Evolutionary conservation across 2,329 filamentous ascomycete genomes (phyloP), one percentile per base, ranked within the genome.

Genomic region (Colletotrichum sp.): DNA sequence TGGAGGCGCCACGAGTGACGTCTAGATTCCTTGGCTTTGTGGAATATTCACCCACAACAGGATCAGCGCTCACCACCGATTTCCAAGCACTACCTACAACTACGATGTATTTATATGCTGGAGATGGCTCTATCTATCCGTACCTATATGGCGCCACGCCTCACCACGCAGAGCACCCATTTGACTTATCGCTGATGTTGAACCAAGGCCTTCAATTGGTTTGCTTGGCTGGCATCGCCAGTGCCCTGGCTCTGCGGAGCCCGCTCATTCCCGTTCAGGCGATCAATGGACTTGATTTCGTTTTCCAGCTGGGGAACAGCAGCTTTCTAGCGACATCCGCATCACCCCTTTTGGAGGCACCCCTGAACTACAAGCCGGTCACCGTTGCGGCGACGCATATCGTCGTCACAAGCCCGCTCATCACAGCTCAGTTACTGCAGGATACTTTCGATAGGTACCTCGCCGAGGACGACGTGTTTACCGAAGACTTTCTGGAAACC

Each of bases 61-160:
- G 9, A 49, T 22, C n/a, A 49, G n/a, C n/a, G n/a, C 6, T 49
- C 44, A 49, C 19, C 19, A 22, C 0, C 9, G 0, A 22, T n/a
- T 13, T 22, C 19, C 44, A 49, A 49, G 11, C 6, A 49, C 11
- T 49, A n/a, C 44, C 44, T 1, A 6, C 44, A 22, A 22, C 5
- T 1, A 22, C 44, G 44, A 49, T 49, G 44, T 22, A 49, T 49
- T 22, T 49, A 49, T 49, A 49, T 2, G 3, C n/a, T 22, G 44
- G 19, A 49, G 44, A 49, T 8, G 44, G n/a, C n/a, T 49, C 19
- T 22, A 0, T 22, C n/a, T 49, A 49, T 3, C n/a, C n/a, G n/a
- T 49, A n/a, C 9, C 44, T 13, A 49, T 22, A 49, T 22, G 44
- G 44, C 44, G 44, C 44, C n/a, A 22, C n/a, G 19, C n/a, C n/a